These are phyloP conservation scores for Xylariales sp. DNA, from an alignment of 2,329 filamentous ascomycete species.

Conservation along the genomic window DNA sequence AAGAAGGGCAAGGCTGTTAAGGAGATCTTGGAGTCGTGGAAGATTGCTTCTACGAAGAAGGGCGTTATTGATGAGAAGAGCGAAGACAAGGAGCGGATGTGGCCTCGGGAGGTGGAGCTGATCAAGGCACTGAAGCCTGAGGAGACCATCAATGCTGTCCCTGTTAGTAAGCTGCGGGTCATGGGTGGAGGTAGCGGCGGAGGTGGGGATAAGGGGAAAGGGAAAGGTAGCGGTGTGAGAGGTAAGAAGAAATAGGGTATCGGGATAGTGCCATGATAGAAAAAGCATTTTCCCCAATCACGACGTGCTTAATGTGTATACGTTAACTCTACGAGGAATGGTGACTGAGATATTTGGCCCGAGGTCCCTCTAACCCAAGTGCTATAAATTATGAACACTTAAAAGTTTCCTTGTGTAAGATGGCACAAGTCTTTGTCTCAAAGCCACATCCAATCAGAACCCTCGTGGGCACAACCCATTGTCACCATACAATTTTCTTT, in stretches of 20 bases:
- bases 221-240: constrained; percentile 31
- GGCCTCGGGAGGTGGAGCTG: constrained; percentile 81
- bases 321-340: too few species aligned
- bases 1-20: constrained; percentile 96
- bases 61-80: constrained; percentile 56
- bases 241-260: constrained; percentile 41
- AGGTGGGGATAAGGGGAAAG: constrained; percentile 35
- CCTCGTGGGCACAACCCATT: too few species aligned
- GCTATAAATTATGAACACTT: too few species aligned
- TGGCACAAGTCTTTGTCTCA: too few species aligned
- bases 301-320: too few species aligned
- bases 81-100: constrained; percentile 68
- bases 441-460: too few species aligned
- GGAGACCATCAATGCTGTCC: constrained; percentile 75
- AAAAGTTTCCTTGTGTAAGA: too few species aligned
- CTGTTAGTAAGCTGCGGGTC: constrained; percentile 74
- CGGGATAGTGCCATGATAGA: too few species aligned
- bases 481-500: too few species aligned
- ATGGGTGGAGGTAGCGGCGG: constrained; percentile 62
- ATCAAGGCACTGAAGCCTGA: constrained; percentile 75
- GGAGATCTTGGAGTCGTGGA: constrained; percentile 83
- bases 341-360: too few species aligned
- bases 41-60: constrained; percentile 55
- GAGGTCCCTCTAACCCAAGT: too few species aligned
- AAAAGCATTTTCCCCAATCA: too few species aligned